Conservation (phyloP, 768 basidiomycete genomes). For the Collybiopsis luxurians region DNA sequence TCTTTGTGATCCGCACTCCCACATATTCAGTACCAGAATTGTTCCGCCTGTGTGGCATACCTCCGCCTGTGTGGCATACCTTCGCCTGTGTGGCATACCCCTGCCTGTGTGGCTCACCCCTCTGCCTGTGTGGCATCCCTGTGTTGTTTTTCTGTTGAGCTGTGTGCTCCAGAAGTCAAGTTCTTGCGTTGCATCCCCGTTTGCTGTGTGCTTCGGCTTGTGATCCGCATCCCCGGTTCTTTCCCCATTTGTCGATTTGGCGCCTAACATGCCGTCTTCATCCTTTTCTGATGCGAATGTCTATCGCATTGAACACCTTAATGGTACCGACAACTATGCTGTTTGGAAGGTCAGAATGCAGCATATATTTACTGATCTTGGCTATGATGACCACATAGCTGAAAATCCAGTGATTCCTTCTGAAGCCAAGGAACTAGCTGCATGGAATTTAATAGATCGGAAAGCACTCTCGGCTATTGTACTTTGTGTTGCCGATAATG, state of each 20-base stretch:
- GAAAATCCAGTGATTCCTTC: neutral
- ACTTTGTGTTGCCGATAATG: conserved; percentile 22
- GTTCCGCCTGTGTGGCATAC: too few relatives aligned
- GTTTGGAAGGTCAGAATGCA: conserved; percentile 14
- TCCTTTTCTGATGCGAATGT: neutral
- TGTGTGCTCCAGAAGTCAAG: too few relatives aligned
- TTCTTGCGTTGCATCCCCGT: neutral
- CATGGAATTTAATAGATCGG: neutral
- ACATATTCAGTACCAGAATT: too few relatives aligned
- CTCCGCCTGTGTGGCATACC: too few relatives aligned
- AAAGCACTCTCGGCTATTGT: conserved; percentile 27
- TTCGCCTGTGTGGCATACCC: too few relatives aligned
- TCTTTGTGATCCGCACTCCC: too few relatives aligned
- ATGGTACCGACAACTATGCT: conserved; percentile 7
- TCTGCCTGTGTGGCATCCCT: too few relatives aligned
- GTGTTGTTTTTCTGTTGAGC: too few relatives aligned
- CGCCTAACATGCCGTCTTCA: neutral
- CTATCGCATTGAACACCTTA: conserved; percentile 11
- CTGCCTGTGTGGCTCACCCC: too few relatives aligned
- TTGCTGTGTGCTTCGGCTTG: neutral
- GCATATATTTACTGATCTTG: conserved; percentile 11
- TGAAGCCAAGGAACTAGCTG: neutral
- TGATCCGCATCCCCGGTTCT: neutral
- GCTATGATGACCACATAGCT: neutral
- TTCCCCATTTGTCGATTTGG: neutral